Conservation (phyloP, 2,329 filamentous ascomycete species). For the Fusarium sp. region DNA sequence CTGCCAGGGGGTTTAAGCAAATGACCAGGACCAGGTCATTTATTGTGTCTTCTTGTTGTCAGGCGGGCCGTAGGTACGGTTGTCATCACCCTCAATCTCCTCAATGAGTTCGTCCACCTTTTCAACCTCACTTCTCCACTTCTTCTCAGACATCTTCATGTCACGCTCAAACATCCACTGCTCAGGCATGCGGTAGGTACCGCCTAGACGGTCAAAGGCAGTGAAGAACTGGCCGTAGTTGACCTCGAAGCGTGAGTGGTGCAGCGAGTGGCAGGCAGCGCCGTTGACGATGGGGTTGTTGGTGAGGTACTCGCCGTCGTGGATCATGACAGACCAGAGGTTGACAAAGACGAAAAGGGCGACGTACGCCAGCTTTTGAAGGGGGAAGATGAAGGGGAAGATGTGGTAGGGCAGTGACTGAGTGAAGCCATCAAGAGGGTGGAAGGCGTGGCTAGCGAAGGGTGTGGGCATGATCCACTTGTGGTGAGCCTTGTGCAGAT, state of each 20-base stretch:
- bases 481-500: constrained; percentile 96
- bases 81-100: constrained; percentile 73
- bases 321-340: constrained; percentile 96
- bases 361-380: constrained; percentile 91
- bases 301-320: constrained; percentile 94
- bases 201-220: constrained; percentile 88
- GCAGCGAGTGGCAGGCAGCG: constrained; percentile 84
- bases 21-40: neutral
- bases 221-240: constrained; percentile 98
- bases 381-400: constrained; percentile 91
- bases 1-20: neutral
- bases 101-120: constrained; percentile 73
- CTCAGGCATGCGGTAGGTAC: constrained; percentile 88
- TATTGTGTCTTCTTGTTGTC: constrained; percentile 58
- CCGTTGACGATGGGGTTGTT: constrained; percentile 94
- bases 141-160: constrained; percentile 83
- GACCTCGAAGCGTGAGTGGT: constrained; percentile 71
- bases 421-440: constrained; percentile 89
- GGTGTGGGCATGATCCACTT: constrained; percentile 99
- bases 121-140: constrained; percentile 80
- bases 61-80: constrained; percentile 58
- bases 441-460: constrained; percentile 92
- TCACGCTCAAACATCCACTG: constrained; percentile 86
- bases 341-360: constrained; percentile 92
- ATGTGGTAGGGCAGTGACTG: constrained; percentile 93